Evolutionary conservation across 352 stramenopile genomes (phyloP).

Genomic region (Phytophthora kernoviae): DNA sequence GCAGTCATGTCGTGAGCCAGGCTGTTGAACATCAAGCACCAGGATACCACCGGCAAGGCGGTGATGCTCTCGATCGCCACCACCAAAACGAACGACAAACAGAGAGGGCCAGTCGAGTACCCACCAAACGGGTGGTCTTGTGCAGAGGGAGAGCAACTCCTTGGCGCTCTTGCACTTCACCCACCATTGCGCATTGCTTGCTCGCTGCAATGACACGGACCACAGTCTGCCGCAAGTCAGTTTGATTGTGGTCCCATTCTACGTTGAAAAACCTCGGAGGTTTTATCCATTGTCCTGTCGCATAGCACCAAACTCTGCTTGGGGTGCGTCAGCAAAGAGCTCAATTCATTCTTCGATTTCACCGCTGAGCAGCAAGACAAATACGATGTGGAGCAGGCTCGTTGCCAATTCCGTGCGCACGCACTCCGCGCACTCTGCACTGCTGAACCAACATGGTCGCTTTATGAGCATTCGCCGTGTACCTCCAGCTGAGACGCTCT

Average conservation of each 20-base stretch:
- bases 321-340: slow-evolving; percentile 15
- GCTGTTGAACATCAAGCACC: not conserved
- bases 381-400: slow-evolving; percentile 42
- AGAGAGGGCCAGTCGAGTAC: not conserved
- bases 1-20: too few relatives aligned
- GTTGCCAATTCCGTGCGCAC: slow-evolving; percentile 23
- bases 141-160: slow-evolving; percentile 1
- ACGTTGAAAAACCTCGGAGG: not conserved
- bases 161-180: not conserved
- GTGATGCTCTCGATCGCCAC: not conserved
- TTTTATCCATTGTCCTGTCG: slow-evolving; percentile 7
- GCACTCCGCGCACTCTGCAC: slow-evolving; percentile 17
- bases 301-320: slow-evolving; percentile 14
- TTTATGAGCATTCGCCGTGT: slow-evolving; percentile 33
- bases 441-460: slow-evolving; percentile 20
- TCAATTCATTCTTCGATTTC: slow-evolving; percentile 35
- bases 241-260: not conserved
- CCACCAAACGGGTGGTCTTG: not conserved
- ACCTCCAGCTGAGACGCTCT: slow-evolving; percentile 40
- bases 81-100: not conserved
- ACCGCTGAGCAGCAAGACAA: slow-evolving; percentile 1
- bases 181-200: slow-evolving; percentile 6
- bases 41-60: not conserved
- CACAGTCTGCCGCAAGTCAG: not conserved
- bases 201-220: not conserved